Percentiles rank a stretch among this genome's conserved stretches.
Conservation (phyloP, 345 rosid species). For the Punica granatum region DNA sequence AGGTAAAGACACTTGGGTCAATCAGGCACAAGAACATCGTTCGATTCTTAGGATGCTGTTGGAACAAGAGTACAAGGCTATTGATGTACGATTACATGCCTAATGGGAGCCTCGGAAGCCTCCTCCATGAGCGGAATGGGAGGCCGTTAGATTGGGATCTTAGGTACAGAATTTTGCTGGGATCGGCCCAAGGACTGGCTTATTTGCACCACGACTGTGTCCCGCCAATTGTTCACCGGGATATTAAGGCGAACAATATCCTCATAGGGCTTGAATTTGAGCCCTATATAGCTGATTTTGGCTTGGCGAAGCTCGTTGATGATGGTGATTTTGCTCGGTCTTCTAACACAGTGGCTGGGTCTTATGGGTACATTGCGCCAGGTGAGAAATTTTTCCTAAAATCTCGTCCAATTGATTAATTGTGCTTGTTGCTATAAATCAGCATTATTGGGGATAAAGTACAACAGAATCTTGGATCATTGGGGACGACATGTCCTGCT, state of each 20-base stretch:
- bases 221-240: conserved; percentile 90
- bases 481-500: too few species aligned
- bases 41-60: conserved; percentile 84
- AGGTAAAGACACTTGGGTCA: conserved; percentile 82
- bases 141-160: conserved; percentile 78
- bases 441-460: too few species aligned
- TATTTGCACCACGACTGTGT: conserved; percentile 94
- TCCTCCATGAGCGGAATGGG: conserved; percentile 76
- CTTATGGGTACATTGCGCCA: conserved; percentile 95
- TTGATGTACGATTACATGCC: conserved; percentile 96
- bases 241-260: conserved; percentile 90
- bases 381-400: conserved; percentile 31
- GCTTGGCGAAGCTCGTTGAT: conserved; percentile 91
- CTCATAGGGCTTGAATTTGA: conserved; percentile 83
- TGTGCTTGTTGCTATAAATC: too few species aligned
- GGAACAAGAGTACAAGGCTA: conserved; percentile 73
- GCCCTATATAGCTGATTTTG: conserved; percentile 96
- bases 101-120: conserved; percentile 85
- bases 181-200: conserved; percentile 88
- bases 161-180: conserved; percentile 74
- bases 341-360: conserved; percentile 86
- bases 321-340: conserved; percentile 77
- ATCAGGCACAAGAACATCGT: conserved; percentile 95
- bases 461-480: too few species aligned
- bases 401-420: too few species aligned